Evolutionary conservation across 352 stramenopile genomes (phyloP).

Genomic region (Phytopythium sindhum): DNA sequence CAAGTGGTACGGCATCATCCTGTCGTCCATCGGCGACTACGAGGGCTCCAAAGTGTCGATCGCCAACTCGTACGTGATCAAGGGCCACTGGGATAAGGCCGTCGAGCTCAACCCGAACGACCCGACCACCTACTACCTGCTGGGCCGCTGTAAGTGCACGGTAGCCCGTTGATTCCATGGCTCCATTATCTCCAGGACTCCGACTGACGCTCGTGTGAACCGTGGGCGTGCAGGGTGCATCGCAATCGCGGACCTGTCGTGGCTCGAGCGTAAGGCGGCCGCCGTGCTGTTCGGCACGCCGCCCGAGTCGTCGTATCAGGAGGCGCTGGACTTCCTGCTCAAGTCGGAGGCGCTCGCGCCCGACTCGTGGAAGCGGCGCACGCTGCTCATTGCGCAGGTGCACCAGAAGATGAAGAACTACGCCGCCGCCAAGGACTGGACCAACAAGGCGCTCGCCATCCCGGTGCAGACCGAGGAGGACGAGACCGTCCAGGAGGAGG

Average conservation of each 20-base stretch:
- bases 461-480: constrained; percentile 62
- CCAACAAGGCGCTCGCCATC: constrained; percentile 62
- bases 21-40: constrained; percentile 82
- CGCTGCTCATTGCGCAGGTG: constrained; percentile 75
- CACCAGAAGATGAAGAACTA: constrained; percentile 80
- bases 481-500: constrained; percentile 63
- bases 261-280: constrained; percentile 82
- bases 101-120: constrained; percentile 70
- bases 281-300: constrained; percentile 78
- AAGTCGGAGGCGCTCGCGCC: constrained; percentile 73
- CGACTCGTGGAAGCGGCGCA: constrained; percentile 83
- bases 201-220: not conserved
- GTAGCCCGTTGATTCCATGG: too few relatives aligned
- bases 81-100: constrained; percentile 76
- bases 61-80: constrained; percentile 81
- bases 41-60: constrained; percentile 84
- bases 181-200: not conserved
- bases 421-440: constrained; percentile 64
- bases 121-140: constrained; percentile 70
- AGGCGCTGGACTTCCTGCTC: constrained; percentile 71
- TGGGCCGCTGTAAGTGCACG: constrained; percentile 68
- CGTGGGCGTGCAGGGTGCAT: constrained; percentile 80
- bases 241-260: constrained; percentile 79
- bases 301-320: constrained; percentile 77
- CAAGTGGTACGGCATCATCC: constrained; percentile 85